Evolutionary conservation across 73 alveolate genomes (phyloP).

Genomic region (Stentor coeruleus): DNA sequence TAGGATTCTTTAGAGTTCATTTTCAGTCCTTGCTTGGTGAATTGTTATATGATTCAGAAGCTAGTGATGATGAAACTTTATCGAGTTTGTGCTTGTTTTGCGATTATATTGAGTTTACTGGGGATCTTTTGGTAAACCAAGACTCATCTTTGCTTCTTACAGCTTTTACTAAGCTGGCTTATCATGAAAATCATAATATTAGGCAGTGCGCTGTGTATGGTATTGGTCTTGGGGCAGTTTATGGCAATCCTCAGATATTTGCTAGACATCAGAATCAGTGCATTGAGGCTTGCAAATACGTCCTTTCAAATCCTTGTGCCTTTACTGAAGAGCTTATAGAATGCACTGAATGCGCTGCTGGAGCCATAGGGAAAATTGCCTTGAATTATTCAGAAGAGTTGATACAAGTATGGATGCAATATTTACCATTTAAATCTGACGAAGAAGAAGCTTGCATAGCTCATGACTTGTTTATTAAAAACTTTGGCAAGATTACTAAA

Average conservation of each 20-base stretch:
- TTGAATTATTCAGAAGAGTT: not conserved
- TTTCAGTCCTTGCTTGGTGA: not conserved
- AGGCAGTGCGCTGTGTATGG: not conserved
- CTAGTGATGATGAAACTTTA: not conserved
- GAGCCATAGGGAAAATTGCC: constrained; percentile 14
- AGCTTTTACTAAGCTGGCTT: not conserved
- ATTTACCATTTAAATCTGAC: constrained; percentile 7
- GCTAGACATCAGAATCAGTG: not conserved
- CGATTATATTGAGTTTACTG: not conserved
- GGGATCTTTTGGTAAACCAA: not conserved
- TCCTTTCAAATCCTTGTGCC: not conserved
- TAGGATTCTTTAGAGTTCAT: not conserved
- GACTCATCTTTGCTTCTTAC: not conserved
- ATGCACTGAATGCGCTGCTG: constrained; percentile 12
- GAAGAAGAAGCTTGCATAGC: not conserved
- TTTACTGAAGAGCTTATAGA: not conserved
- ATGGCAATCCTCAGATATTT: not conserved
- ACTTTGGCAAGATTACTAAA: not conserved
- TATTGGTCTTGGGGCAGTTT: not conserved
- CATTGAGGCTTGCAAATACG: constrained; percentile 11
- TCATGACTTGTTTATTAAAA: not conserved
- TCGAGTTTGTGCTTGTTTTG: not conserved
- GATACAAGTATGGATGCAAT: not conserved
- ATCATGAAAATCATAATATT: not conserved
- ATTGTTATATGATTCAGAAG: not conserved